Percentiles rank a stretch among this genome's conserved stretches.
These are phyloP conservation scores for Backusella liffmaniae DNA, from an alignment of 192 early-diverging fungal species.

Conservation along the genomic window DNA sequence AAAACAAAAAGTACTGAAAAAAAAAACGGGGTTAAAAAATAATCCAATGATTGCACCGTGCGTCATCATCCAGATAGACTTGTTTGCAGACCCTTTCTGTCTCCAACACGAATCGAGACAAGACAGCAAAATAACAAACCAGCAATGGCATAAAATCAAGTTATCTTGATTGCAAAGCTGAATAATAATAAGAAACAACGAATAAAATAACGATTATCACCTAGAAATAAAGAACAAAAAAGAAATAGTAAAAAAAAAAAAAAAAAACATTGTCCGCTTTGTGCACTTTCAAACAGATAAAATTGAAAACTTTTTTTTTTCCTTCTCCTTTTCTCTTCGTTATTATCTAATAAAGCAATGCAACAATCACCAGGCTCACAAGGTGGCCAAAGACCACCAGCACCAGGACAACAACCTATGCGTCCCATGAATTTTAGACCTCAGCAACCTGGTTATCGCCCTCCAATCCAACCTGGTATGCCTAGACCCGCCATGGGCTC, in stretches of 20 bases:
- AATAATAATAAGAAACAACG: background rate
- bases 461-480: constrained; percentile 6
- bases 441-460: constrained; percentile 3
- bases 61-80: background rate
- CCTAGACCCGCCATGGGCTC: background rate
- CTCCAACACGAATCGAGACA: background rate
- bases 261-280: constrained; percentile 1
- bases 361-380: constrained; percentile 2
- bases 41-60: background rate
- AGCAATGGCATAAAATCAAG: background rate
- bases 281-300: constrained; percentile 3
- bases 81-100: background rate
- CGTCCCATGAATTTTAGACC: constrained; percentile 14
- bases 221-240: background rate
- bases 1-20: background rate
- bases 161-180: background rate
- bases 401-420: constrained; percentile 10
- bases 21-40: background rate
- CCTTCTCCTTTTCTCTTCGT: background rate
- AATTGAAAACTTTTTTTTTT: background rate
- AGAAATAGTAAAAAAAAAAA: background rate
- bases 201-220: background rate
- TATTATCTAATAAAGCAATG: background rate
- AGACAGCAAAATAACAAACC: background rate
- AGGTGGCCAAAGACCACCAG: constrained; percentile 13